Evolutionary conservation across 441 rosid species (phyloP), one percentile per base, ranked within the genome.

Genomic region (Biscutella laevigata): DNA sequence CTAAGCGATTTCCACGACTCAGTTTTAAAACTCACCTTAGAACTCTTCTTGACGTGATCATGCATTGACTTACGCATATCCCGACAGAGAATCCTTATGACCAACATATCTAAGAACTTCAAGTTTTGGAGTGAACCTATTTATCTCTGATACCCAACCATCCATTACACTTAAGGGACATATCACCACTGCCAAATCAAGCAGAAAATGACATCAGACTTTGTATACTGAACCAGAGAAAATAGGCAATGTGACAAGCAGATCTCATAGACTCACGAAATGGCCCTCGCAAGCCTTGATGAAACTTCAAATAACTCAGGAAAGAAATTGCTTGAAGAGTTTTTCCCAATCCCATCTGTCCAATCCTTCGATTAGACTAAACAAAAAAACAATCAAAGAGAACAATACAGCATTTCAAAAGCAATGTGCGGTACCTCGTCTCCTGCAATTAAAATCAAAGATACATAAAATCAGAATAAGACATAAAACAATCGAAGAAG

Each of bases 331-430:
- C 97, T 62, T 89, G 97, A 47, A 86, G 75, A 63, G 97, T 80
- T 74, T 89, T 84, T 42, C 97, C 97, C 43, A 89, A 52, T 40
- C 97, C 94, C 97, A 89, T 89, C 97, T 89, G 83, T 38, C 51
- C 22, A 45, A 59, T 32, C 6, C 47, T 55, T 37, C 7, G 36
- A 34, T 52, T 36, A 51, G 26, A 52, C 39, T 61, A 39, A 47
- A 64, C 45, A 27, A 12, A 16, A 19, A 38, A 34, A 10, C 32
- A 42, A 44, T 19, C 21, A 39, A 35, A 22, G 6, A 42, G 33
- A 40, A 15, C 9, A 20, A 33, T 25, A 11, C 30, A 61, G 2
- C 24, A 62, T 28, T 47, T 13, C 26, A 0, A 26, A 55, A 25
- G 22, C 20, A 13, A 44, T 34, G 3, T n/a, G 33, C 1, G 32